Evolutionary conservation across 1,139 yeast genomes (phyloP), one percentile per base, ranked within the genome.

Genomic region (Protomyces lactucae-debilis): DNA sequence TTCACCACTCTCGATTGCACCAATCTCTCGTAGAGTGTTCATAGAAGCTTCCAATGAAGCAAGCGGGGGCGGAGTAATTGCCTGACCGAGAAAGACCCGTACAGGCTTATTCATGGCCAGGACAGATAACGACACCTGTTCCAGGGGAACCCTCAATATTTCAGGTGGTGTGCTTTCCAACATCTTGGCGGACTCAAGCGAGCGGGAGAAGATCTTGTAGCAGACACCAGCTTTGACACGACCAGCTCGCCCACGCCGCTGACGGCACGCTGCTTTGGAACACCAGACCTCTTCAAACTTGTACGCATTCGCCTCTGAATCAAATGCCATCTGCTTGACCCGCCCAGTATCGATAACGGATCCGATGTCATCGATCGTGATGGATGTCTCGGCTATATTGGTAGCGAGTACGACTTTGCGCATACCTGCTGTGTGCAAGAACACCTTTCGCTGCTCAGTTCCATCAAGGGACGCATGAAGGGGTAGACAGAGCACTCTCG

Each of bases 161-260:
- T 93, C 99, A 0, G 99, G 98, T 18, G 87, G 79, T 0, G 97
- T 96, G 68, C 87, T 86, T 0, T 80, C 77, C 10, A 81, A 76
- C 95, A 91, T 87, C 48, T 76, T 75, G 3, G 75, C 72, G 0
- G 76, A 74, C 69, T 84, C 85, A 0, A 88, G 82, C 1, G 82
- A 83, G 64, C 78, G 76, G 0, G 97, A 86, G 74, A 84, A 93
- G 56, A 93, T 74, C 72, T 88, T 92, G 76, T 85, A 93, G 68
- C 97, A 91, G 12, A 79, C 78, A 67, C 99, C 99, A 37, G 80
- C 80, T 35, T 86, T 82, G 16, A 92, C 91, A 82, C 99, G 93
- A 68, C 99, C 99, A n/a, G 98, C 95, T 79, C 99, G 88, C 73
- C 99, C 99, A 73, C 97, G 80, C 76, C 99, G 82, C 75, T 93